Percentiles rank a stretch among this genome's conserved stretches.
Conservation (phyloP, 2,329 filamentous ascomycete species). For the Aspergillus sp. region DNA sequence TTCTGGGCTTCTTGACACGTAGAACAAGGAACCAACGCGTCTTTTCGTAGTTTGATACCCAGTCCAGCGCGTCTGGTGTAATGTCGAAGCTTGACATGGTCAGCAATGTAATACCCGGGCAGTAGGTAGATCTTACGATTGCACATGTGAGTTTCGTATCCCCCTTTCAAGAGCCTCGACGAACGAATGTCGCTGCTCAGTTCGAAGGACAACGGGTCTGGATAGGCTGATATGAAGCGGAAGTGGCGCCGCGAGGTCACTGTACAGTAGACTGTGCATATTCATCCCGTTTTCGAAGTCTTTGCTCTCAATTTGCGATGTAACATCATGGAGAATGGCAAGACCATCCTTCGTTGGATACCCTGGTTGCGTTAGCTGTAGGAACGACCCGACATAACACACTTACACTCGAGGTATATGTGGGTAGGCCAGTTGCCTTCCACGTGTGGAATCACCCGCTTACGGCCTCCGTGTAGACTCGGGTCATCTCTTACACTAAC, state of each 20-base stretch:
- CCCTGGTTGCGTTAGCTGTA: slow-evolving; percentile 23
- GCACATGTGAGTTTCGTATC: slow-evolving; percentile 35
- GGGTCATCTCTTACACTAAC: slow-evolving; percentile 74
- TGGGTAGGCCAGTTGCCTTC: slow-evolving; percentile 89
- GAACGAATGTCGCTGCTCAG: slow-evolving; percentile 63
- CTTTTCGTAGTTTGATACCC: slow-evolving; percentile 57
- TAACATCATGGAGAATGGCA: slow-evolving; percentile 19
- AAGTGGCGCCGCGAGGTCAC: slow-evolving; percentile 64
- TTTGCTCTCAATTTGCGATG: slow-evolving; percentile 25
- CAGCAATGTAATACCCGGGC: not conserved
- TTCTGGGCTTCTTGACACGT: slow-evolving; percentile 42
- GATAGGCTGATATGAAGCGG: slow-evolving; percentile 91
- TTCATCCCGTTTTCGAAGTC: slow-evolving; percentile 29
- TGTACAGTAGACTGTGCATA: slow-evolving; percentile 62
- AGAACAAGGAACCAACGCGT: slow-evolving; percentile 80
- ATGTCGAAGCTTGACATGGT: slow-evolving; percentile 39
- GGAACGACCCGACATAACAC: slow-evolving; percentile 1
- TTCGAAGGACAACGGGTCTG: slow-evolving; percentile 63
- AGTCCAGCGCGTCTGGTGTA: slow-evolving; percentile 43
- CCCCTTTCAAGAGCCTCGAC: slow-evolving; percentile 43
- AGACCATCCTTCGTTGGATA: slow-evolving; percentile 31
- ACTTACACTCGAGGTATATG: slow-evolving; percentile 83
- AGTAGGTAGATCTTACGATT: slow-evolving; percentile 33
- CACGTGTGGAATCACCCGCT: slow-evolving; percentile 71
- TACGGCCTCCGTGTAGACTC: slow-evolving; percentile 72